Base-by-base conservation (phyloP, 1,139 yeast species). In the Yamadazyma triangularis region DNA sequence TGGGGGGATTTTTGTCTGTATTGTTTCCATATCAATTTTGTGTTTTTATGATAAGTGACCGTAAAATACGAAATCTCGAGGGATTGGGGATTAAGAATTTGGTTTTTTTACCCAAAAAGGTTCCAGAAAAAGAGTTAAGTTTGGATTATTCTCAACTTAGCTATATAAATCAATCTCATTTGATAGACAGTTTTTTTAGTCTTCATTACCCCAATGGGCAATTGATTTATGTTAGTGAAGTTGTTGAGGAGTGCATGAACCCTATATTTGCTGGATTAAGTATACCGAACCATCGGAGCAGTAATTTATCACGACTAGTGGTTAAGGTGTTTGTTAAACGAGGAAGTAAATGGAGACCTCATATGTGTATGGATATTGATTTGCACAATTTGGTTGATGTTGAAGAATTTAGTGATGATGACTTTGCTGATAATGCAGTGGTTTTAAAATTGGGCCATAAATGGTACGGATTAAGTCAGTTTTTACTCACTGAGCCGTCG, bases 191-290 rank as follows among this genome's bases (percentile, higher is more conserved):
- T 4, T 62, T 61, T 34, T 43, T 53, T 33, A 47, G 56, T 3
- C 34, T 63, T 11, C 64, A 60, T 33, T 36, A 50, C 15, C 31
- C 35, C 1, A 35, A 34, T 8, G 47, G 44, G 7, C 36, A 39
- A 25, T 36, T 60, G 24, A 29, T 64, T 4, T 63, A 64, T 38
- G 47, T 67, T n/a, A 64, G 71, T 39, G 71, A 64, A 34, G 48
- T 61, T 6, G 41, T 50, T 0, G 29, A 28, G 4, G 33, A 39
- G 5, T 52, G 48, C 29, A 40, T 51, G 44, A 49, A 51, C 30
- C 70, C 70, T 4, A 47, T 51, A 25, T 67, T 64, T 36, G 48
- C 55, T 15, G 44, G 41, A 4, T 36, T 64, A 3, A 37, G 48
- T 5, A 34, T 66, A 13, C 70, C 70, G 0, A 28, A 37, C 13